These are phyloP conservation scores for Lecanicillium sp. DNA, from an alignment of 2,329 filamentous ascomycete species.

Conservation along the genomic window DNA sequence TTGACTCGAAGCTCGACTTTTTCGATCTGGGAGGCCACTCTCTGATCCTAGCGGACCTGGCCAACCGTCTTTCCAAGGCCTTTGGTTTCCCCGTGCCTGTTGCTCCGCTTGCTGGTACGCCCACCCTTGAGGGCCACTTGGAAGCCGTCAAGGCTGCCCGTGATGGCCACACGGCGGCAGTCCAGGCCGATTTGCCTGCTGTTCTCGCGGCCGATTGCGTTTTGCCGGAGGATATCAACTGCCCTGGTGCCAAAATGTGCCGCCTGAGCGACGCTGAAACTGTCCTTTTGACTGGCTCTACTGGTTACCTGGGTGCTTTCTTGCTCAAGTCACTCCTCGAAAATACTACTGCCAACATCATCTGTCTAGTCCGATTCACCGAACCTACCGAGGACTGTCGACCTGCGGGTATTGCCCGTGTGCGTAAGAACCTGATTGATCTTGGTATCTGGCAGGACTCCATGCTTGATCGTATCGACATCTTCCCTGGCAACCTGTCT, in stretches of 20 bases:
- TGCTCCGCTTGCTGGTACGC: conserved; percentile 59
- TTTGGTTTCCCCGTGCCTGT: conserved; percentile 70
- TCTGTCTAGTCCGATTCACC: conserved; percentile 66
- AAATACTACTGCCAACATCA: conserved; percentile 57
- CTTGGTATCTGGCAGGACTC: conserved; percentile 69
- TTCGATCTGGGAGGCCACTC: conserved; percentile 78
- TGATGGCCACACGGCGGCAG: conserved; percentile 64
- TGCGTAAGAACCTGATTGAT: conserved; percentile 70
- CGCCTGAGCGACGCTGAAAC: conserved; percentile 58
- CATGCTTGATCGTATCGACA: conserved; percentile 69
- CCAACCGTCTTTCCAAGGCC: conserved; percentile 57
- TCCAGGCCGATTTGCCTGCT: conserved; percentile 67
- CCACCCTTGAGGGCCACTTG: conserved; percentile 65
- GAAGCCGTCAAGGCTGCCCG: conserved; percentile 61
- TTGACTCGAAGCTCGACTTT: conserved; percentile 67
- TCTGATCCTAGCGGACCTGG: conserved; percentile 66
- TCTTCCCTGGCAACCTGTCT: conserved; percentile 65
- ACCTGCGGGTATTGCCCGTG: conserved; percentile 60
- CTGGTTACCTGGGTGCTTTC: conserved; percentile 70
- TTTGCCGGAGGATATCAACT: conserved; percentile 62
- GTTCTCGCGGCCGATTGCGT: conserved; percentile 58
- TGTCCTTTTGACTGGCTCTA: conserved; percentile 65
- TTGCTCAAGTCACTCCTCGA: conserved; percentile 61
- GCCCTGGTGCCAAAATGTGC: conserved; percentile 42
- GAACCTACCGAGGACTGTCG: conserved; percentile 57